Evolutionary conservation across 805 yeast species (phyloP), one percentile per base, ranked within the genome.

Genomic region (Teunomyces barrocoloradensis): DNA sequence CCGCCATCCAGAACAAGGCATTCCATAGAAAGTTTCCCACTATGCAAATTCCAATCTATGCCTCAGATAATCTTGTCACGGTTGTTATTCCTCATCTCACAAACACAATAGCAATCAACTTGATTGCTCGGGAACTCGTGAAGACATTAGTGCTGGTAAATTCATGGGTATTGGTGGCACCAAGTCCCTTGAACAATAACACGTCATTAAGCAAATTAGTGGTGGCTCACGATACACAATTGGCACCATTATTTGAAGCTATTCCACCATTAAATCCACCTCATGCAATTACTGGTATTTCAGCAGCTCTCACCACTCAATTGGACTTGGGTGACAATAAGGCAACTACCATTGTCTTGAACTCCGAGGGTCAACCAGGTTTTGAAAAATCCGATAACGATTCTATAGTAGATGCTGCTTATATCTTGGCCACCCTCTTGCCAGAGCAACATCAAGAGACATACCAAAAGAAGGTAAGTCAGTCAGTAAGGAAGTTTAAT

Each of bases 311-410:
- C 4, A 58, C 62, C 15, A 71, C 73, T 3, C 66, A 53, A 44
- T 39, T 59, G 39, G 36, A 45, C 6, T 33, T 43, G 11, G 33
- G 43, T 6, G 44, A 42, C 5, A 37, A 43, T 5, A 39, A 41
- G 5, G 41, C 48, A 7, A 51, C 51, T 6, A 54, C 51, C 9
- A 56, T 75, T 39, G 65, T 65, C 3, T 63, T 79, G 39, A 80
- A 81, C 50, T 75, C 85, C 36, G 87, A 82, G 61, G 88, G 88
- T 4, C 82, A 79, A 17, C 68, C 76, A 2, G 85, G 85, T 2
- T 80, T 69, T 59, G 87, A 82, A 52, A 81, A 78, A 53, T 60
- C 80, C 7, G 75, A 73, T 49, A 59, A 61, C 6, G 79, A 76
- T 51, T 58, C 75, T 6, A 53, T 77, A 12, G 52, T 72, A 33